Evolutionary conservation across 2,329 filamentous ascomycete species (phyloP), one percentile per base, ranked within the genome.

Genomic region (Cytospora mali): DNA sequence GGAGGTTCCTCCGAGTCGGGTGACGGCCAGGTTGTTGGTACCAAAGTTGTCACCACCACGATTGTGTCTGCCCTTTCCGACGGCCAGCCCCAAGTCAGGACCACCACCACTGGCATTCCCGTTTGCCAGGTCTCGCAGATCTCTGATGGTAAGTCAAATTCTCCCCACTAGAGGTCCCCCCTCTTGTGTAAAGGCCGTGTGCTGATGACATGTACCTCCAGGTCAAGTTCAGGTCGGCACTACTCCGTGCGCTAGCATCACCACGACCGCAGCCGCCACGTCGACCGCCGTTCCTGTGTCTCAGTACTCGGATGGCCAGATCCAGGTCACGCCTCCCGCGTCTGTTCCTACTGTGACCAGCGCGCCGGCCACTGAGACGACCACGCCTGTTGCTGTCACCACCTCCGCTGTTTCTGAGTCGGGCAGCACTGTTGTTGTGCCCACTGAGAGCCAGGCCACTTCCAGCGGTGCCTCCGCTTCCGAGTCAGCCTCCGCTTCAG

Each of bases 71-170:
- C 78, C 39, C 68, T 82, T 14, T 60, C 70, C n/a, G 80, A 83
- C 62, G 81, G 81, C 49, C 81, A 82, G 72, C 77, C 79, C 29
- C 79, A 82, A 72, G 79, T 80, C 23, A 69, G 79, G 61, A 79
- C 79, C 2, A 82, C 81, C 0, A 73, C 69, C 0, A 70, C 79
- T 6, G 72, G 75, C 7, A 70, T 82, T 2, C 78, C 80, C 11
- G 74, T 85, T 65, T 84, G 80, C 71, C 79, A 84, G 72, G 75
- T 85, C 66, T 84, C 80, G 69, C 79, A 84, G 72, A 83, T 84
- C 62, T 73, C 74, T 7, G 78, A 80, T 55, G 78, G 78, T 70
- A 75, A 69, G 71, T 65, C 66, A 16, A 16, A 13, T 27, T 3
- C 18, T 10, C n/a, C 42, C 9, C 25, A n/a, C n/a, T n/a, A 25